These are phyloP conservation scores for Selenicereus undatus DNA, from an alignment of 148 eudicot species.

Conservation along the genomic window DNA sequence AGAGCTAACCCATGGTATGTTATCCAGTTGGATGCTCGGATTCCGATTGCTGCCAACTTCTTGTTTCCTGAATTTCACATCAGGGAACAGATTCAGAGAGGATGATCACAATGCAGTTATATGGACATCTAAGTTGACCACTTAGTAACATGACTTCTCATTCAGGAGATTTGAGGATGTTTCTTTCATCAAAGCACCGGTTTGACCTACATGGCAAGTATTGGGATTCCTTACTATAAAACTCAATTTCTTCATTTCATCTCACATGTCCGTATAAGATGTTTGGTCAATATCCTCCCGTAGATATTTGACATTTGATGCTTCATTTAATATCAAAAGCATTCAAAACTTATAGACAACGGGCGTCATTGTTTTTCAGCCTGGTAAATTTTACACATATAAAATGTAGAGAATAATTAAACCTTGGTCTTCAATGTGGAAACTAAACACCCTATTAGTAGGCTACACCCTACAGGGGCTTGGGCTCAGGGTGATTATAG, in stretches of 20 bases:
- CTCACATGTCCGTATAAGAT: too few relatives aligned
- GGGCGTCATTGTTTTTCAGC: too few relatives aligned
- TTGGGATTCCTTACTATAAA: neutral
- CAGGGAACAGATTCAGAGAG: neutral
- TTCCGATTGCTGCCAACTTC: conserved; percentile 84
- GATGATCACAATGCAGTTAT: neutral
- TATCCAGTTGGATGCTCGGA: conserved; percentile 76
- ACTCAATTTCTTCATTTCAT: neutral
- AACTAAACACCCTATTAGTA: too few relatives aligned
- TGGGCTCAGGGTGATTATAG: too few relatives aligned
- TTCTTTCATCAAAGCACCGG: neutral
- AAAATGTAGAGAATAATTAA: too few relatives aligned
- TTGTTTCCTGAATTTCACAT: conserved; percentile 48
- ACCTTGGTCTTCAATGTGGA: too few relatives aligned
- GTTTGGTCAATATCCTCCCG: too few relatives aligned
- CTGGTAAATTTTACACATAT: too few relatives aligned
- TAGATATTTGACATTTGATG: too few relatives aligned
- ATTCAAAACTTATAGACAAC: too few relatives aligned
- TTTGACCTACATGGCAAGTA: neutral
- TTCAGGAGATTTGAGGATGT: neutral
- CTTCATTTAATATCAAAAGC: too few relatives aligned
- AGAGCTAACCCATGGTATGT: conserved; percentile 89
- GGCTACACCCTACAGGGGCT: too few relatives aligned
- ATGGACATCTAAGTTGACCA: neutral
- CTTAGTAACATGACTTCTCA: neutral